Evolutionary conservation across 352 stramenopile species (phyloP).

Genomic region (Pythium guiyangense): DNA sequence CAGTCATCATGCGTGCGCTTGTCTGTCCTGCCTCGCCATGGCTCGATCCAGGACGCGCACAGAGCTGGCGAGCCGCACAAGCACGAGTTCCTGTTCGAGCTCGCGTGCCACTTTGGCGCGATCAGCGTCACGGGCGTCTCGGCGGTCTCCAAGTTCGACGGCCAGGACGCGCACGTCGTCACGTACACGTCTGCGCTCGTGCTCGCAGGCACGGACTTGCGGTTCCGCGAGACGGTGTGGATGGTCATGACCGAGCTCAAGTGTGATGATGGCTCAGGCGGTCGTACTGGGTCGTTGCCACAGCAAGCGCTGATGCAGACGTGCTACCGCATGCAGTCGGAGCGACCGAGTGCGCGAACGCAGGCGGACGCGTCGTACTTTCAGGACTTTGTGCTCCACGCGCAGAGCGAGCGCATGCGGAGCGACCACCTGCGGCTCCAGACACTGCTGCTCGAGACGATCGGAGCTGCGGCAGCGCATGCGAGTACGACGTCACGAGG

Average conservation of each 20-base stretch:
- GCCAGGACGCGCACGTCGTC: neutral
- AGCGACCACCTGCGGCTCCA: conserved; percentile 1
- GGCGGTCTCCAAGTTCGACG: conserved; percentile 3
- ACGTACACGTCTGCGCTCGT: too few species aligned
- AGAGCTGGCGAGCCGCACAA: neutral
- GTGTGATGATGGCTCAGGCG: neutral
- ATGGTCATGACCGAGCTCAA: neutral
- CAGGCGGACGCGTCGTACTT: conserved; percentile 2
- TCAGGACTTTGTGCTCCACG: conserved; percentile 7
- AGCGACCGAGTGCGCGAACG: neutral
- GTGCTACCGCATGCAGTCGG: neutral
- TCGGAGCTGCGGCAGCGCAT: neutral
- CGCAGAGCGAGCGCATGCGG: too few species aligned
- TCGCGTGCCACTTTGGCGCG: conserved; percentile 6
- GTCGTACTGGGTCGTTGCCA: neutral
- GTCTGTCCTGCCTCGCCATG: too few species aligned
- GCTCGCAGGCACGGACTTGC: conserved; percentile 1
- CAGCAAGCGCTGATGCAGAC: neutral
- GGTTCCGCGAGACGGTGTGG: neutral
- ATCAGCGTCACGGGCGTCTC: neutral
- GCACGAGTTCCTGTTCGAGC: neutral
- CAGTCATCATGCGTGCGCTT: too few species aligned
- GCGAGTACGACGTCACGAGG: too few species aligned
- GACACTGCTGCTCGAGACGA: neutral
- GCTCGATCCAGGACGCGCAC: too few species aligned